Evolutionary conservation across 2,329 filamentous ascomycete genomes (phyloP), one percentile per base, ranked within the genome.

Genomic region (Fusarium begoniae): DNA sequence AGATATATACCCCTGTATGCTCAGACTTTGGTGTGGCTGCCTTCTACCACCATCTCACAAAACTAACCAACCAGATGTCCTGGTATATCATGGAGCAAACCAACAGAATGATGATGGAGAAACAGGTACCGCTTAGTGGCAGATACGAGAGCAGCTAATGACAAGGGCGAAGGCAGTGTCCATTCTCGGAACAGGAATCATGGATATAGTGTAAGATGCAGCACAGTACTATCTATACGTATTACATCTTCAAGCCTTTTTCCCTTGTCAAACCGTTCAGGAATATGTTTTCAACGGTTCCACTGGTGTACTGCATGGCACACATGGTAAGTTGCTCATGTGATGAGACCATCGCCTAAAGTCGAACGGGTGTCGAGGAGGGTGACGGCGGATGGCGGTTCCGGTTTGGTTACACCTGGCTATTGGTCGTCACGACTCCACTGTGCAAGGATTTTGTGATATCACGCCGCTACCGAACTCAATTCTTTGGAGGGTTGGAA

Each of bases 251-350:
- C 22, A 20, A 24, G 1, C 37, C 5, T 11, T 38, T 38, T 38
- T 38, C 37, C 10, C 2, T 17, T 12, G 17, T 20, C 11, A 38
- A 20, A 7, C 18, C 37, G 14, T 2, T 37, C 3, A 9, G 15
- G 3, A 10, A 37, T 18, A 18, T 18, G 35, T 37, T 37, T 18
- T 1, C 2, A 1, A 0, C 15, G 15, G 1, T 18, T 37, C 0
- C 35, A 2, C 35, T 37, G 35, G 35, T 37, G 35, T 37, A 37
- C 35, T 37, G 35, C 43, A 44, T 26, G 43, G 6, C 32, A 38
- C 18, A 22, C n/a, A 53, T 20, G 12, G 13, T 6, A 6, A 53
- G 2, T 6, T 8, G 18, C 18, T 53, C 32, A 53, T 53, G 50
- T 26, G 50, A 38, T 12, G 20, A 38, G 13, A 12, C 2, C 18